These are phyloP conservation scores for Theobroma cacao DNA, from an alignment of 345 rosid species.

Conservation along the genomic window DNA sequence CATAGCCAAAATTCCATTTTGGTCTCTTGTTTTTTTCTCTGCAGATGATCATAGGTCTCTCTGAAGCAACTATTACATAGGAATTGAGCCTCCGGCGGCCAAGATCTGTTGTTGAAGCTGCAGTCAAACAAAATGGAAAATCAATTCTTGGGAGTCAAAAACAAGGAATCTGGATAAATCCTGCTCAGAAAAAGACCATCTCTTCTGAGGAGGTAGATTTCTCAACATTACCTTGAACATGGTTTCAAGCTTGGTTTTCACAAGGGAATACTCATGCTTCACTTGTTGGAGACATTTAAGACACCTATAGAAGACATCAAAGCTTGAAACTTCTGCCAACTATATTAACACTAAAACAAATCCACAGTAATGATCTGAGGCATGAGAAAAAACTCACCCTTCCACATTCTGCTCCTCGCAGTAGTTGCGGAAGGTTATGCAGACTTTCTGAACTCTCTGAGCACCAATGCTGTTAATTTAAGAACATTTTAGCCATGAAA, in stretches of 20 bases:
- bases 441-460: conserved; percentile 18
- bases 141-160: background rate
- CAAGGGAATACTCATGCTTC: conserved; percentile 45
- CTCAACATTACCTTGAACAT: conserved; percentile 41
- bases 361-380: background rate
- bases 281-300: conserved; percentile 55
- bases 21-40: background rate
- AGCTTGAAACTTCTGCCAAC: background rate
- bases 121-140: conserved; percentile 12
- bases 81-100: conserved; percentile 20
- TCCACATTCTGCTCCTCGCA: conserved; percentile 17
- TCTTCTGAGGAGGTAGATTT: background rate
- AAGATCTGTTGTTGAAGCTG: conserved; percentile 57
- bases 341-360: background rate
- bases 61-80: background rate
- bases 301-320: conserved; percentile 40
- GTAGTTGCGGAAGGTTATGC: conserved; percentile 15
- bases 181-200: background rate
- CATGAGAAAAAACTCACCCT: conserved; percentile 10
- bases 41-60: background rate
- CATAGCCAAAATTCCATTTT: conserved; percentile 1
- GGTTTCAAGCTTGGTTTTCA: conserved; percentile 59
- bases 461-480: conserved; percentile 21
- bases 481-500: background rate
- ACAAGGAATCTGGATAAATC: background rate